Base-by-base conservation (phyloP, 257 asterid genomes). In the Avicennia marina region DNA sequence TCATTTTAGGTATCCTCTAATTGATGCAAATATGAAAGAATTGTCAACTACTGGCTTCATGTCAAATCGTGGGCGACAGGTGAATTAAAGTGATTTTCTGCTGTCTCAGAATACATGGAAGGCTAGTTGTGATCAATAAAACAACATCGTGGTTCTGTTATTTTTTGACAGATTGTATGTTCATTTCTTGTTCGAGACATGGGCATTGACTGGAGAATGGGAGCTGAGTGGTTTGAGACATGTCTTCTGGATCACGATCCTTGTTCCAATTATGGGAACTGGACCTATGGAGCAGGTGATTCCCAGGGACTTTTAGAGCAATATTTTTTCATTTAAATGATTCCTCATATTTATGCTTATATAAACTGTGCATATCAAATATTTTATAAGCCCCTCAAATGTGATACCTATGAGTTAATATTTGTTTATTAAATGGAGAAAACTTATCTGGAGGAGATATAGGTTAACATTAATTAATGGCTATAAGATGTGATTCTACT, bases 11-110 rank as follows among this genome's bases (percentile, higher is more conserved):
- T 91, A 88, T 66, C 98, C 98, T 58, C 76, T 91, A 16, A 50
- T 91, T 27, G 98, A 91, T 81, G 96, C 96, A 58, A 88, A 84
- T 68, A 91, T 91, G 98, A 85, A 68, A 70, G 98, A 91, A 65
- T 67, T 91, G 49, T 69, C 58, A 34, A 45, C 84, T 7, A 88
- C 98, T 2, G 98, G 98, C 44, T 91, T 88, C 88, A 91, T 91
- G 96, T 91, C 98, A 7, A 91, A 91, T 75, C 94, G 98, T 62
- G 96, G 96, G 54, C 79, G 98, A 48, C 98, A 90, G 91, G 98
- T 85, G 70, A 43, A 20, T 33, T 9, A 26, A 16, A 18, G 1
- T 44, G 11, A 36, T 40, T 61, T 13, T 26, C 34, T 27, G 7
- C 34, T 51, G 19, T 53, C 33, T 32, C 54, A 9, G 53, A 39